phyloP scores from a whole-genome alignment of 345 rosid species.

The Pugionium cornutum region DNA sequence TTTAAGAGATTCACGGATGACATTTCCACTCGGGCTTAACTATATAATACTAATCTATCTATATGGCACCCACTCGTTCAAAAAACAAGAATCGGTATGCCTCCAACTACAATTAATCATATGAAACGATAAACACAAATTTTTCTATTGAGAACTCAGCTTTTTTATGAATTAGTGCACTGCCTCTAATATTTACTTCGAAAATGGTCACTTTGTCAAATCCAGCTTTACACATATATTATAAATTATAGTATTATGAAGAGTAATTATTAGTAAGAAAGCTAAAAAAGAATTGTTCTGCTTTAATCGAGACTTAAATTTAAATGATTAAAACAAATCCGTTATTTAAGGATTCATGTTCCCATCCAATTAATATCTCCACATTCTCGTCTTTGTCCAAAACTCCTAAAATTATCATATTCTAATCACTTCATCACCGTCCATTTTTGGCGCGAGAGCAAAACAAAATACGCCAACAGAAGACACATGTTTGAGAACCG shows the following conservation, averaged over 20 bases:
- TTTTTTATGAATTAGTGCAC: neutral
- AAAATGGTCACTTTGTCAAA: constrained; percentile 20
- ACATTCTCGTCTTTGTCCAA: constrained; percentile 36
- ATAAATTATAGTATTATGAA: neutral
- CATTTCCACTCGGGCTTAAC: constrained; percentile 5
- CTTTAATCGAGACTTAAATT: constrained; percentile 33
- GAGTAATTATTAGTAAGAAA: constrained; percentile 23
- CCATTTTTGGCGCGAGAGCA: constrained; percentile 36
- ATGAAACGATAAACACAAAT: no score
- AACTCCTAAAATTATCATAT: constrained; percentile 24
- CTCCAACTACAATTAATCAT: neutral
- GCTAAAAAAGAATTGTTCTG: constrained; percentile 30
- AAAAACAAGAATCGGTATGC: neutral
- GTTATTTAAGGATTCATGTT: constrained; percentile 42
- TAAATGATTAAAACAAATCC: constrained; percentile 19
- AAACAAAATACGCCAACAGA: constrained; percentile 16
- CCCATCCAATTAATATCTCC: constrained; percentile 42
- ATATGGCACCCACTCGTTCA: neutral
- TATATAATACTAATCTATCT: constrained; percentile 4
- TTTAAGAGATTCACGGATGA: constrained; percentile 26
- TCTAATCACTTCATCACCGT: constrained; percentile 24
- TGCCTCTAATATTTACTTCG: neutral
- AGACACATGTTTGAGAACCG: constrained; percentile 33
- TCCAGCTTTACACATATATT: constrained; percentile 21
- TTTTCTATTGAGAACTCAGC: no score